Evolutionary conservation across 2,329 filamentous ascomycete species (phyloP).

Genomic region (Macrophomina pseudophaseolina): DNA sequence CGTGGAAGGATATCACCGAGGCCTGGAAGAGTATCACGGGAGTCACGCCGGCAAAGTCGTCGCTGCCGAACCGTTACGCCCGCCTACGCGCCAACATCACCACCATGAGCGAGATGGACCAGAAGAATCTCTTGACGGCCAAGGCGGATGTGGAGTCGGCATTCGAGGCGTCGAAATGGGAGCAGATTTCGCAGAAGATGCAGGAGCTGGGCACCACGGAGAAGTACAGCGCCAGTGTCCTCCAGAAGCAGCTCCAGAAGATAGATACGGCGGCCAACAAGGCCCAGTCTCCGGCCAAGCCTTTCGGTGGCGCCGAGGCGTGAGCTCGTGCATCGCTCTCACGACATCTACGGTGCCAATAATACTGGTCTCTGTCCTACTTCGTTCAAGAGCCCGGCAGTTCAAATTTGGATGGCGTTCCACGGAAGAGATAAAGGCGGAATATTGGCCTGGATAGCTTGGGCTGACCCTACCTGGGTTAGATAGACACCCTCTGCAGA

Average conservation of each 20-base stretch:
- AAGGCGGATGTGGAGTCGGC: constrained; percentile 24
- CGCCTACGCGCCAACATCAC: constrained; percentile 30
- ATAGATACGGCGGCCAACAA: not conserved
- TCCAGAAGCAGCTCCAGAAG: constrained; percentile 31
- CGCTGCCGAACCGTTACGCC: constrained; percentile 30
- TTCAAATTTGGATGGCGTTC: too few species aligned
- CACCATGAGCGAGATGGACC: constrained; percentile 26
- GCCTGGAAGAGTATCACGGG: constrained; percentile 29
- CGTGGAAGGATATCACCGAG: constrained; percentile 28
- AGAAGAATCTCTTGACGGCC: constrained; percentile 20
- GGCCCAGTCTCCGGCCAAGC: not conserved
- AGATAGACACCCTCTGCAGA: not conserved
- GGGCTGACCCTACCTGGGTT: not conserved
- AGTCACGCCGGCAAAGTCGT: constrained; percentile 28
- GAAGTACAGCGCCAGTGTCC: constrained; percentile 19
- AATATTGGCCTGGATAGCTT: not conserved
- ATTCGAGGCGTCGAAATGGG: constrained; percentile 31
- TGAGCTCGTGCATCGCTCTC: not conserved
- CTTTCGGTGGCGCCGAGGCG: not conserved
- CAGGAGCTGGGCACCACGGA: constrained; percentile 26
- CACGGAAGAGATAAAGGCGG: too few species aligned
- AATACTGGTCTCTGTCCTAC: not conserved
- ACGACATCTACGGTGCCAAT: too few species aligned
- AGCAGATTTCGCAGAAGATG: constrained; percentile 28
- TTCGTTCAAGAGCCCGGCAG: not conserved